Base-by-base conservation (phyloP, 2,329 filamentous ascomycete species). In the Neurospora sp. region DNA sequence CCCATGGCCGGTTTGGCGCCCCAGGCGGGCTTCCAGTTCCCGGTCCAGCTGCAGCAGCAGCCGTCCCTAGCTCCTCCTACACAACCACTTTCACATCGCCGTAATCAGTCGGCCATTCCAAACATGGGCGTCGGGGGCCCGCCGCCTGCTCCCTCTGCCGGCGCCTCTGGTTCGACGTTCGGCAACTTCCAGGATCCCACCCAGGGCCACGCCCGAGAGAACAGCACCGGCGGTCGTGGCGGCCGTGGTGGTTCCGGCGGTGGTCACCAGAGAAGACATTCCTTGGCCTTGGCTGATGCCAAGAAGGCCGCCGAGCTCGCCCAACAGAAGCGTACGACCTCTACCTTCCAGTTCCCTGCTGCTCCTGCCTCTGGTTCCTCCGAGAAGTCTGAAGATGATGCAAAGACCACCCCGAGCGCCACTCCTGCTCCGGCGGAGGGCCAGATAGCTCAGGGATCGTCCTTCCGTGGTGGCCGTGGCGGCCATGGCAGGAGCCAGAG, bases 231-330 rank as follows among this genome's bases (percentile, higher is more conserved):
- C 83, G 88, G 77, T 67, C 89, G 92, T 75, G 91, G 93, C 76
- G 90, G 91, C 72, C 90, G 93, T 77, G 91, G 91, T 74, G 90
- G 90, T 72, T 85, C 86, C 69, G 90, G 86, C 71, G 87, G 89
- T 76, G 95, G 95, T 72, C 96, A 99, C 79, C 91, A 96, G 80
- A 90, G 96, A 78, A 91, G 96, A 81, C 96, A 99, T 82, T 99
- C 96, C 23, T 85, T 99, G 73, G 96, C 94, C 73, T 84, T 99
- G 73, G 93, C 94, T 43, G 96, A 99, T 81, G 96, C 96, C 67
- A 98, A 97, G 83, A 98, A 97, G 84, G 96, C 96, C 67, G 96
- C 96, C 70, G 96, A 99, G 80, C 83, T 97, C 73, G 96, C 96
- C 67, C 96, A 99, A 82, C 95, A 97, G 84, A 97, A 97, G 83